Evolutionary conservation across 306 rosid species (phyloP).

Genomic region (Glycine soja): DNA sequence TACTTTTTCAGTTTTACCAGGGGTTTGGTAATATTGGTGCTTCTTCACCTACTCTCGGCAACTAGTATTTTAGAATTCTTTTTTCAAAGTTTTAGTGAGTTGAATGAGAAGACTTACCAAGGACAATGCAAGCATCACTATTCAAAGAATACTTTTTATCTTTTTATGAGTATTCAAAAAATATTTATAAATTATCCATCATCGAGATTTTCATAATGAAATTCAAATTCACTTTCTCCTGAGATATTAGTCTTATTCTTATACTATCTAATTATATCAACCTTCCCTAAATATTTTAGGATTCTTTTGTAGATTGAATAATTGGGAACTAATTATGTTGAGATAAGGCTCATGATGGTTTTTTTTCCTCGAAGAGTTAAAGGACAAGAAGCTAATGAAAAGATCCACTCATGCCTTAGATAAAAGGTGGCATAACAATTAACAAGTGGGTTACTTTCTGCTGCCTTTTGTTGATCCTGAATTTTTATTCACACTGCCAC

Average conservation of each 20-base stretch:
- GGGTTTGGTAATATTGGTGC: neutral
- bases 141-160: neutral
- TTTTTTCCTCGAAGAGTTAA: neutral
- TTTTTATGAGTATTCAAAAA: too few relatives aligned
- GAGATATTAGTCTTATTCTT: too few relatives aligned
- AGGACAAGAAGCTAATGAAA: constrained; percentile 43
- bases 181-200: too few relatives aligned
- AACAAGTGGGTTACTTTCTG: constrained; percentile 50
- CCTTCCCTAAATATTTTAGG: neutral
- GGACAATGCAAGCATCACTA: neutral
- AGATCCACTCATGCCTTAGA: constrained; percentile 51
- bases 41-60: constrained; percentile 42
- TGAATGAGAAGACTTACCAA: neutral
- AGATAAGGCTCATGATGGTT: constrained; percentile 53
- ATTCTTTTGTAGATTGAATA: constrained; percentile 36
- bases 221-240: neutral
- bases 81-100: too few relatives aligned
- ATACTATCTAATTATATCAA: too few relatives aligned
- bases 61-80: constrained; percentile 24
- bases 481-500: neutral
- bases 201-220: too few relatives aligned
- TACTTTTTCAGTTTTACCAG: constrained; percentile 25
- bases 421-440: constrained; percentile 26
- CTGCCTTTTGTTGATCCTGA: constrained; percentile 42
- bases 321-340: constrained; percentile 8